A percentile compares a stretch with the other conserved stretches of the same genome.
Conservation (phyloP, 2,329 filamentous ascomycete species). For the Ceratocystis eucalypticola region DNA sequence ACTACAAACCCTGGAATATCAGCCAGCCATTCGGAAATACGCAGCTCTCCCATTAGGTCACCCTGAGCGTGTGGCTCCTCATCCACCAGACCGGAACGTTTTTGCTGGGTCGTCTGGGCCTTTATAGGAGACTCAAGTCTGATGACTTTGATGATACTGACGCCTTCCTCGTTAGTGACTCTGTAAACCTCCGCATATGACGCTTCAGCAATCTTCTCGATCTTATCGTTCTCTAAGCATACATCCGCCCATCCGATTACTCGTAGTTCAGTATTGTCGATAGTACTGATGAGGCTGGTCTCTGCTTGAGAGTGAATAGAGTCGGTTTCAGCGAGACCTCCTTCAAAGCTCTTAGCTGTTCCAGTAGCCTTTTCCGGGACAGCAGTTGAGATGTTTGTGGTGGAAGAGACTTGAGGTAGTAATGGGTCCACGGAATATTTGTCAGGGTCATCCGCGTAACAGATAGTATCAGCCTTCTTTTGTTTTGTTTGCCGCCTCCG, state of each 20-base stretch:
- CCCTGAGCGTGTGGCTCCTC: slow-evolving; percentile 43
- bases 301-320: not conserved
- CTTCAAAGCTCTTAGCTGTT: too few species aligned
- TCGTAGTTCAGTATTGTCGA: slow-evolving; percentile 26
- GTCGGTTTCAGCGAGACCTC: not conserved
- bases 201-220: slow-evolving; percentile 52
- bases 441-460: not conserved
- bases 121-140: slow-evolving; percentile 45
- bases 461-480: not conserved
- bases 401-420: not conserved
- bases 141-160: slow-evolving; percentile 53
- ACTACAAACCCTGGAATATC: slow-evolving; percentile 52
- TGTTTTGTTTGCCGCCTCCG: not conserved
- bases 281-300: slow-evolving; percentile 15
- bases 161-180: slow-evolving; percentile 44
- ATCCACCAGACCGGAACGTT: slow-evolving; percentile 41
- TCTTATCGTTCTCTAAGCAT: slow-evolving; percentile 38
- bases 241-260: slow-evolving; percentile 44
- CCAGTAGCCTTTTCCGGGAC: not conserved
- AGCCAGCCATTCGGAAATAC: slow-evolving; percentile 50
- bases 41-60: slow-evolving; percentile 44
- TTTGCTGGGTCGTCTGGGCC: slow-evolving; percentile 43
- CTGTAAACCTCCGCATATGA: slow-evolving; percentile 55
- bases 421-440: not conserved
- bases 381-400: not conserved